phyloP scores from a whole-genome alignment of 805 yeast species.

The Candida golubevii region DNA sequence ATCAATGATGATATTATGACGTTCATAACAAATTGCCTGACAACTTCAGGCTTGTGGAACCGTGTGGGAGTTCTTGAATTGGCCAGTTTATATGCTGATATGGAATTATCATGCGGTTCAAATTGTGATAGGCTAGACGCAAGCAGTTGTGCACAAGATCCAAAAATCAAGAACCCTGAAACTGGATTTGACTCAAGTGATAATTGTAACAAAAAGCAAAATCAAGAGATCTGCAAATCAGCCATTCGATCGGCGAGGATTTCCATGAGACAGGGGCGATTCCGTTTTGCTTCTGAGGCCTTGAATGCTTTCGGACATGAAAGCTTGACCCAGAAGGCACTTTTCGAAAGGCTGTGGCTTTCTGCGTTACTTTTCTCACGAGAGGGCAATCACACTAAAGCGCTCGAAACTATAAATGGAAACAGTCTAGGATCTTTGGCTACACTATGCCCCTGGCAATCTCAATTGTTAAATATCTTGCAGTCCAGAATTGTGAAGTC shows the following conservation, averaged over 20 bases:
- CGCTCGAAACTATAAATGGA: neutral
- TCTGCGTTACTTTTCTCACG: conserved; percentile 7
- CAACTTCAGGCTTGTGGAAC: conserved; percentile 46
- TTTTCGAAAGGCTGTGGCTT: conserved; percentile 5
- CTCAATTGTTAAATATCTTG: conserved; percentile 27
- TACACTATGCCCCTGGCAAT: neutral
- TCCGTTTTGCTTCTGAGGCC: conserved; percentile 30
- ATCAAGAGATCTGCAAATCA: no score
- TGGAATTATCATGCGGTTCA: conserved; percentile 27
- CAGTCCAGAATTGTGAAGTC: conserved; percentile 47
- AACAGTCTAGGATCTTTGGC: neutral
- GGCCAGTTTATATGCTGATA: conserved; percentile 44
- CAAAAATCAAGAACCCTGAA: no score
- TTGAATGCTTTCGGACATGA: conserved; percentile 23
- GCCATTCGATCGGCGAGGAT: conserved; percentile 11
- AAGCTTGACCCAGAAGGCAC: conserved; percentile 9
- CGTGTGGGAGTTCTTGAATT: conserved; percentile 47
- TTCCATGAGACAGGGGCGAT: conserved; percentile 37
- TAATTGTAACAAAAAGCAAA: no score
- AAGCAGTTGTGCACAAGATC: no score
- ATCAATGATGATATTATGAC: conserved; percentile 43
- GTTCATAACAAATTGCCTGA: conserved; percentile 45
- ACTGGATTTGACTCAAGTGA: no score
- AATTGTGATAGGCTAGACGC: no score
- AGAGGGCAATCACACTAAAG: conserved; percentile 10